These are phyloP conservation scores for Penicillium sp. DNA, from an alignment of 2,329 filamentous ascomycete species.

Conservation along the genomic window DNA sequence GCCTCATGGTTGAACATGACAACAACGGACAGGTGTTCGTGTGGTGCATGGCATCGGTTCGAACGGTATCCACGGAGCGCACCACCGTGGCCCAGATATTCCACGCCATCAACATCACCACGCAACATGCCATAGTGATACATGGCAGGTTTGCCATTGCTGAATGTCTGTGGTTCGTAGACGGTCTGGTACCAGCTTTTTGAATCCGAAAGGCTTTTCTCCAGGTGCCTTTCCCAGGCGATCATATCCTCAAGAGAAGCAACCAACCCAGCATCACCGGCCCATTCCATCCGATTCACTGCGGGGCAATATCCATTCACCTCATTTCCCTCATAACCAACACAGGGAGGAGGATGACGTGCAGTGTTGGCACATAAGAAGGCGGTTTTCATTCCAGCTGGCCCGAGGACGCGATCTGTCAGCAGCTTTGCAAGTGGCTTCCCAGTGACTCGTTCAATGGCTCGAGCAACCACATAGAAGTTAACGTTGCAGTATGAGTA, in stretches of 20 bases:
- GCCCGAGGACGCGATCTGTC: slow-evolving; percentile 38
- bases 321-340: slow-evolving; percentile 47
- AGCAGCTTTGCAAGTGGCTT: slow-evolving; percentile 38
- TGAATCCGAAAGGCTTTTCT: slow-evolving; percentile 30
- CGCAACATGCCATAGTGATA: slow-evolving; percentile 42
- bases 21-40: slow-evolving; percentile 39
- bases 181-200: slow-evolving; percentile 37
- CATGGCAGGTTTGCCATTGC: slow-evolving; percentile 34
- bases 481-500: slow-evolving; percentile 48
- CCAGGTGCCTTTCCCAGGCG: slow-evolving; percentile 45
- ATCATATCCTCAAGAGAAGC: slow-evolving; percentile 49
- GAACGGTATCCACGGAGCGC: slow-evolving; percentile 45
- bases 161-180: slow-evolving; percentile 29
- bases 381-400: slow-evolving; percentile 46
- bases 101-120: slow-evolving; percentile 24
- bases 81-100: slow-evolving; percentile 41
- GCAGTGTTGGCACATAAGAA: slow-evolving; percentile 39
- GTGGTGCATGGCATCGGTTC: slow-evolving; percentile 35
- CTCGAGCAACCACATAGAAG: slow-evolving; percentile 40
- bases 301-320: slow-evolving; percentile 37
- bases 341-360: slow-evolving; percentile 38
- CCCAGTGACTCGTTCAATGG: slow-evolving; percentile 41
- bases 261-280: slow-evolving; percentile 47
- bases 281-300: slow-evolving; percentile 47
- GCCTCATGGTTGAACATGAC: slow-evolving; percentile 44